phyloP scores from a whole-genome alignment of 306 rosid species.

The Hippophae tibetana region DNA sequence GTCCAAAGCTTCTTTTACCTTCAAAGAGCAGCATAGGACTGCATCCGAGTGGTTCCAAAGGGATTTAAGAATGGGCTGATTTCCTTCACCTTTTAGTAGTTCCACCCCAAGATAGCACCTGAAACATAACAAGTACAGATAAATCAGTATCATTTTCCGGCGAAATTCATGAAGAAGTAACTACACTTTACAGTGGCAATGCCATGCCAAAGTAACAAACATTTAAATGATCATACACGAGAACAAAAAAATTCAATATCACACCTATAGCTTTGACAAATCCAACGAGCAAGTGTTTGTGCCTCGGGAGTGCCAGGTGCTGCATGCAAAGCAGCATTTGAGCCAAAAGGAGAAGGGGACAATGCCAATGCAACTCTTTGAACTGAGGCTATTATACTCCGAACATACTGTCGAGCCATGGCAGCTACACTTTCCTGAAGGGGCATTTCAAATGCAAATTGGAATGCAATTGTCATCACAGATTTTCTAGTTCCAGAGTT shows the following conservation, averaged over 20 bases:
- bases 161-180: too few relatives aligned
- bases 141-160: too few relatives aligned
- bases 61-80: conserved; percentile 70
- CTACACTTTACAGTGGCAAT: too few relatives aligned
- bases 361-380: conserved; percentile 96
- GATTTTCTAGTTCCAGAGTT: conserved; percentile 66
- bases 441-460: conserved; percentile 80
- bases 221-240: background rate
- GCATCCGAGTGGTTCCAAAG: conserved; percentile 97
- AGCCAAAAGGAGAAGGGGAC: conserved; percentile 64
- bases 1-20: conserved; percentile 29
- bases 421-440: conserved; percentile 80
- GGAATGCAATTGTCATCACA: conserved; percentile 98
- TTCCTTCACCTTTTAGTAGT: conserved; percentile 68
- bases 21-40: conserved; percentile 76
- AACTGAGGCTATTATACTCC: conserved; percentile 85
- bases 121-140: conserved; percentile 2
- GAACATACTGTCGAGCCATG: conserved; percentile 89
- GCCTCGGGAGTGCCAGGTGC: conserved; percentile 94
- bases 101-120: conserved; percentile 89
- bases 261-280: conserved; percentile 70
- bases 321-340: conserved; percentile 46
- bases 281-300: conserved; percentile 80
- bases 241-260: conserved; percentile 10
- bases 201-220: background rate